Evolutionary conservation across 2,329 filamentous ascomycete species (phyloP), one percentile per base, ranked within the genome.

Genomic region (Colletotrichum orbiculare): DNA sequence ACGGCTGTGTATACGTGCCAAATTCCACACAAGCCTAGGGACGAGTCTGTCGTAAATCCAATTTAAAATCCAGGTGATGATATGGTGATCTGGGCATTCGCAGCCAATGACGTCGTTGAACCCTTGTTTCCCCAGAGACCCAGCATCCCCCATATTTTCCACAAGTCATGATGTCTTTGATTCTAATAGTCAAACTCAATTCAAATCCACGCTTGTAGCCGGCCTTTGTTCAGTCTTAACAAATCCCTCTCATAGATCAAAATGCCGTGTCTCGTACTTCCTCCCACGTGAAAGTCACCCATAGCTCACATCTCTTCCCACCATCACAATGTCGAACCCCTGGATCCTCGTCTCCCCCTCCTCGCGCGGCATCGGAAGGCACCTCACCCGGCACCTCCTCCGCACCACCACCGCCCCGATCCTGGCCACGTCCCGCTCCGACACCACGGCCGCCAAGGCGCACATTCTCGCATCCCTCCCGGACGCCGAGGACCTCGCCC

Each of bases 261-360:
- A 25, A 25, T 25, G 3, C 25, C 4, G 25, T 25, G 25, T 5
- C 25, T 25, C 25, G 25, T 25, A 25, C 25, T 25, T 25, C 25
- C 25, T 25, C 25, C 25, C 25, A 25, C 25, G 25, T 25, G 25
- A 25, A 25, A 25, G 5, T 25, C 25, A 25, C 25, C 25, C 25
- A 25, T 5, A 25, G 4, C 25, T 25, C 25, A 25, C 25, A 25
- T 25, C 25, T 25, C 25, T 25, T 25, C 25, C 25, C 25, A 25
- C 25, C 25, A 39, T 4, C 8, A 39, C 6, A 66, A 82, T 83
- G 78, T 81, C 81, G 42, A 78, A 78, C 41, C 83, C 83, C 17
- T 85, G 83, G 83, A 80, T 83, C 68, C 73, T 85, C 67, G 68
- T 85, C 66, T 81, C 76, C 46, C 81, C 83, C 0, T 79, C 82